Evolutionary conservation across 2,329 filamentous ascomycete species (phyloP).

Genomic region (Zarea fungicola): DNA sequence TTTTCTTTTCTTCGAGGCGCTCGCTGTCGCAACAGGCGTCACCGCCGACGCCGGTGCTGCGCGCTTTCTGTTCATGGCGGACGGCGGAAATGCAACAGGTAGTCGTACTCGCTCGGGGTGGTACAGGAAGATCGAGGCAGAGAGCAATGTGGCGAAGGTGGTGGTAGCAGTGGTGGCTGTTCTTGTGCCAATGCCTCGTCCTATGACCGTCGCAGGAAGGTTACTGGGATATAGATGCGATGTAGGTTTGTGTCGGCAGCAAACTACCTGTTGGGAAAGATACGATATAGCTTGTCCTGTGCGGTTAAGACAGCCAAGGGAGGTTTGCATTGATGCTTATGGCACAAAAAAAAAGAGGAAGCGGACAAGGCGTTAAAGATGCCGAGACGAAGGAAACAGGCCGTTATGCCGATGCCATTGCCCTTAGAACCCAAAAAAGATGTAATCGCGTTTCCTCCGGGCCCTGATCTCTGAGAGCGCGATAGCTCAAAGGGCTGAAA

Average conservation of each 20-base stretch:
- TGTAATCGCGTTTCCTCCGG: neutral
- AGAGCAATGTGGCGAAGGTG: too few species aligned
- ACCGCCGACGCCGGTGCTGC: slow-evolving; percentile 16
- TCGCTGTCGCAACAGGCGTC: slow-evolving; percentile 14
- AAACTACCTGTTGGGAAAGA: neutral
- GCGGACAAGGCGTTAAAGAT: neutral
- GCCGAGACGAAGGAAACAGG: neutral
- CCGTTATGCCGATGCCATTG: slow-evolving; percentile 1
- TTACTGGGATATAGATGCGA: neutral
- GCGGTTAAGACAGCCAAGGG: slow-evolving; percentile 1
- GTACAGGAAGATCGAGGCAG: too few species aligned
- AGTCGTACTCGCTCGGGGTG: neutral
- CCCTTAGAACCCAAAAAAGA: neutral
- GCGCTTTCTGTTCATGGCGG: slow-evolving; percentile 28
- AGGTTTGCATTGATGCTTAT: slow-evolving; percentile 10
- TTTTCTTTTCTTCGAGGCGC: slow-evolving; percentile 43
- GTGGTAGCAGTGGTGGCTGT: neutral
- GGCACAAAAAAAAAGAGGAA: too few species aligned
- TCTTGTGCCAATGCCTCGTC: neutral
- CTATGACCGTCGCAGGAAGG: neutral
- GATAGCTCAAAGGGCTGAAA: slow-evolving; percentile 10
- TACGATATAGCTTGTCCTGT: neutral
- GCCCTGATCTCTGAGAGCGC: neutral
- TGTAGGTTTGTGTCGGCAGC: neutral
- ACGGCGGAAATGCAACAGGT: neutral